Evolutionary conservation across 1,284 basidiomycete genomes (phyloP).

Genomic region (Sanghuangporus weigelae): DNA sequence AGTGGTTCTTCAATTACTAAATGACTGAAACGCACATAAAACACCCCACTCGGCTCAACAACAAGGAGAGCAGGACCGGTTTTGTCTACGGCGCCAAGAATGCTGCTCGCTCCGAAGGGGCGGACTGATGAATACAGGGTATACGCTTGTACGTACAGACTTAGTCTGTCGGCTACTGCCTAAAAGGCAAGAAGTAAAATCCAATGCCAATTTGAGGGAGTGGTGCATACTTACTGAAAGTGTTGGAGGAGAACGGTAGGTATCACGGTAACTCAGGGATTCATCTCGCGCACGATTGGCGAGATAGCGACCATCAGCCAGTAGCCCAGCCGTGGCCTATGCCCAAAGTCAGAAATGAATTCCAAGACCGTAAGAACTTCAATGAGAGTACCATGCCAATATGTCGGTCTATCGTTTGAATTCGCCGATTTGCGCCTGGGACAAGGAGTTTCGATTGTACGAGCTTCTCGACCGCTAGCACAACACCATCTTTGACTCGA

Average conservation of each 20-base stretch:
- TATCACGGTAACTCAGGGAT: constrained; percentile 71
- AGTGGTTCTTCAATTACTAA: not conserved
- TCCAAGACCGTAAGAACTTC: not conserved
- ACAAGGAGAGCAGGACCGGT: constrained; percentile 86
- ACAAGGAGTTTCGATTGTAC: constrained; percentile 97
- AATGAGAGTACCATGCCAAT: constrained; percentile 71
- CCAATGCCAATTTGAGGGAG: not conserved
- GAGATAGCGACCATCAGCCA: constrained; percentile 92
- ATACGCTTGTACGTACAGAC: constrained; percentile 90
- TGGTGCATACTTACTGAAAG: constrained; percentile 60
- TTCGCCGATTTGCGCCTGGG: constrained; percentile 88
- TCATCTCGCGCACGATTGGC: constrained; percentile 86
- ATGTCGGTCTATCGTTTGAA: constrained; percentile 91
- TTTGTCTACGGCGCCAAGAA: constrained; percentile 89
- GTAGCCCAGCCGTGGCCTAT: constrained; percentile 88
- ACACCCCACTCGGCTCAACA: constrained; percentile 94
- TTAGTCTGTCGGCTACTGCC: constrained; percentile 81
- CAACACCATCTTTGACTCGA: constrained; percentile 88
- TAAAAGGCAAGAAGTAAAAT: constrained; percentile 28
- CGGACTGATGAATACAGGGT: constrained; percentile 98
- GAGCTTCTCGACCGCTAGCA: constrained; percentile 95
- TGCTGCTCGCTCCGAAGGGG: constrained; percentile 93
- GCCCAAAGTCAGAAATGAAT: not conserved
- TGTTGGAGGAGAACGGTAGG: constrained; percentile 72
- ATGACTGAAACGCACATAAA: constrained; percentile 54